Conservation (phyloP, 257 asterid species). For the Jacaranda copaia region DNA sequence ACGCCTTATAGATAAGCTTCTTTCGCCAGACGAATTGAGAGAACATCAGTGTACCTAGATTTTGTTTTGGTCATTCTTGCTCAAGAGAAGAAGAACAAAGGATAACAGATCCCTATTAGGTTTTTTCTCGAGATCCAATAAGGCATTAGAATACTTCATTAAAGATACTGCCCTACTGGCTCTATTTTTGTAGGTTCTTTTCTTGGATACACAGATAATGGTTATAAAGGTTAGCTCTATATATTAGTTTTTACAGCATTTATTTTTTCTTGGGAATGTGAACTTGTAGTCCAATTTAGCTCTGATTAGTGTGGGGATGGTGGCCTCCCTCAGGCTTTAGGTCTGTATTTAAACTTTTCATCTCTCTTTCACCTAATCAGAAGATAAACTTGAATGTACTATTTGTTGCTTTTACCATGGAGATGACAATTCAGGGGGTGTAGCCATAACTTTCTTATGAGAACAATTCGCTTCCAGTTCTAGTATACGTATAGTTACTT, state of each 20-base stretch:
- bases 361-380: not conserved
- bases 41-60: conserved; percentile 59
- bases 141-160: not conserved
- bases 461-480: too few relatives aligned
- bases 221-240: not conserved
- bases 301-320: not conserved
- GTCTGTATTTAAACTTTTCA: not conserved
- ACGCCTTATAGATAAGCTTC: conserved; percentile 48
- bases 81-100: not conserved
- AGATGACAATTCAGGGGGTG: too few relatives aligned
- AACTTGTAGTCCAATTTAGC: not conserved
- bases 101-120: not conserved
- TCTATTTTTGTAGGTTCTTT: conserved; percentile 10
- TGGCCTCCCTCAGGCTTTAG: not conserved
- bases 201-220: not conserved
- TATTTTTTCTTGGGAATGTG: not conserved
- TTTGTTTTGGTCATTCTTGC: conserved; percentile 29
- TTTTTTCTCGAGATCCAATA: not conserved
- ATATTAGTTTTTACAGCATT: not conserved
- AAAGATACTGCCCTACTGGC: not conserved
- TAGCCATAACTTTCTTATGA: too few relatives aligned
- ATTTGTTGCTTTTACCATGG: too few relatives aligned
- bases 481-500: too few relatives aligned
- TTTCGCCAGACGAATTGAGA: conserved; percentile 32
- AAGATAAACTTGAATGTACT: too few relatives aligned